A percentile compares a stretch with the other conserved stretches of the same genome.
Conservation (phyloP, 352 stramenopile species). For the Globisporangium radiosum region DNA sequence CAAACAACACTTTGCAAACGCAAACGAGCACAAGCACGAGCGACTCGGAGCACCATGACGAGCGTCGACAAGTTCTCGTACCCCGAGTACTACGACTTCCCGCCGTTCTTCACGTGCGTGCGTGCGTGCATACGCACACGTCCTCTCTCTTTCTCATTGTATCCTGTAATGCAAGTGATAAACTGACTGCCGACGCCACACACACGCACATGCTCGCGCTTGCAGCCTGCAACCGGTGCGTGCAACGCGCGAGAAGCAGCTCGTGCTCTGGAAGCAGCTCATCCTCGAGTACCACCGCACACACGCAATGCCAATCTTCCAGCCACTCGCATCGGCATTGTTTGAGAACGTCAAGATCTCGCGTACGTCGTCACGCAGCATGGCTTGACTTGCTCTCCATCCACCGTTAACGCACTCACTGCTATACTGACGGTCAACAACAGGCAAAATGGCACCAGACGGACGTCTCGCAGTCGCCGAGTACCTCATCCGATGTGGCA, state of each 20-base stretch:
- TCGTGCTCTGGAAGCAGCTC: slow-evolving; percentile 82
- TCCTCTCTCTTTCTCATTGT: not conserved
- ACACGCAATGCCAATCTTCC: slow-evolving; percentile 62
- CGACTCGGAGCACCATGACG: slow-evolving; percentile 2
- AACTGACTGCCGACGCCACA: too few relatives aligned
- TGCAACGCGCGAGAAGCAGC: slow-evolving; percentile 79
- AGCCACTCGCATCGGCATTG: slow-evolving; percentile 54
- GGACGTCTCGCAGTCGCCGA: slow-evolving; percentile 62
- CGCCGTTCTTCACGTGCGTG: slow-evolving; percentile 79
- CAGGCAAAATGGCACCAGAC: slow-evolving; percentile 68
- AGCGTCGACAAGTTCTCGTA: slow-evolving; percentile 77
- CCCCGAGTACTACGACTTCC: slow-evolving; percentile 85
- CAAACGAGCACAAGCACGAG: not conserved
- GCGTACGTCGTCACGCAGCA: slow-evolving; percentile 18
- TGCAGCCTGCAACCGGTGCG: slow-evolving; percentile 70
- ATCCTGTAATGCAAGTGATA: too few relatives aligned
- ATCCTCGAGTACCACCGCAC: slow-evolving; percentile 80
- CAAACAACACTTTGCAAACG: too few relatives aligned
- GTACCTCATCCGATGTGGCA: slow-evolving; percentile 69
- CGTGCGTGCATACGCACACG: too few relatives aligned
- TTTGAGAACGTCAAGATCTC: slow-evolving; percentile 86
- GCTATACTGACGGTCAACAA: not conserved
- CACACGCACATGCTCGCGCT: not conserved
- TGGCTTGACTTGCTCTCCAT: too few relatives aligned
- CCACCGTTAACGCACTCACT: not conserved